These are phyloP conservation scores for Salvia sclarea DNA, from an alignment of 305 asterid species.

Conservation along the genomic window DNA sequence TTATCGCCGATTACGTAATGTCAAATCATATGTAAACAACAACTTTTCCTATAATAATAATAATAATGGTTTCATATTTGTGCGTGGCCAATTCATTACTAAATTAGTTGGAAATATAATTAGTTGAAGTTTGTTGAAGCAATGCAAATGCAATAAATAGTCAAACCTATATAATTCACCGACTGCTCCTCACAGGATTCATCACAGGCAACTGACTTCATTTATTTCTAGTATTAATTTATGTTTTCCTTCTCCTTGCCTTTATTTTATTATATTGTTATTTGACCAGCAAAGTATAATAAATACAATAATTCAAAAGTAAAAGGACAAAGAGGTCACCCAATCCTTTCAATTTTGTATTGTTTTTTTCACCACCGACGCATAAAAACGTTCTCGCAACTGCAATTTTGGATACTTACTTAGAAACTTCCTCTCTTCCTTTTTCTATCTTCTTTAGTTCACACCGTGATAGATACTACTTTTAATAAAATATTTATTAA, in stretches of 20 bases:
- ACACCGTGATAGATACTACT: not conserved
- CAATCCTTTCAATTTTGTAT: constrained; percentile 1
- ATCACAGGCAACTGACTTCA: constrained; percentile 10
- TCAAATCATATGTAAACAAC: not conserved
- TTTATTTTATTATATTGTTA: not conserved
- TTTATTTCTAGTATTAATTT: not conserved
- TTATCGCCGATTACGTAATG: not conserved
- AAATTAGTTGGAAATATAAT: constrained; percentile 21
- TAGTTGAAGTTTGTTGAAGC: constrained; percentile 24
- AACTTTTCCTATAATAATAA: not conserved
- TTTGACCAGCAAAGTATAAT: not conserved
- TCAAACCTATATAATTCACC: constrained; percentile 45
- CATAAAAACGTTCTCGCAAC: constrained; percentile 14
- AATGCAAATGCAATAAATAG: constrained; percentile 7
- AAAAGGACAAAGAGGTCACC: constrained; percentile 13
- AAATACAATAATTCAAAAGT: not conserved
- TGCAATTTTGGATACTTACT: constrained; percentile 1
- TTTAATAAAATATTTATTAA: too few relatives aligned
- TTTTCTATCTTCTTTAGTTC: not conserved
- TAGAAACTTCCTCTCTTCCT: not conserved
- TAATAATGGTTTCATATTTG: not conserved
- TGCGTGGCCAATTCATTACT: constrained; percentile 22
- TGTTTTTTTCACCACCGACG: constrained; percentile 37
- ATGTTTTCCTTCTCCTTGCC: not conserved
- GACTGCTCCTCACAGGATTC: constrained; percentile 36